phyloP scores from a whole-genome alignment of 768 basidiomycete species.

The Udeniomyces megalosporus region DNA sequence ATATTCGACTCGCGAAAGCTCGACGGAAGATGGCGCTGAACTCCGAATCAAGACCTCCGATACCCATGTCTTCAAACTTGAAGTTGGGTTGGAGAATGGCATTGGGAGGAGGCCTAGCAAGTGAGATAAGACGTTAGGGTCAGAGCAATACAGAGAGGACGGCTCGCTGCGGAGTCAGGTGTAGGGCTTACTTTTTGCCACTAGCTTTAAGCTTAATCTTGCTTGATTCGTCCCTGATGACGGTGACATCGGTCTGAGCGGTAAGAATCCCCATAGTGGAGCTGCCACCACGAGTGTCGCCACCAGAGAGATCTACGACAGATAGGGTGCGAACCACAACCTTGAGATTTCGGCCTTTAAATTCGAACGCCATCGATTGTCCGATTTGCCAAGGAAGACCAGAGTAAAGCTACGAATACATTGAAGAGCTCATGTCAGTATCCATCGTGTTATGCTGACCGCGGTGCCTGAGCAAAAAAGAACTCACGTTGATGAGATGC shows the following conservation, averaged over 20 bases:
- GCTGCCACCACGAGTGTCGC: conserved; percentile 26
- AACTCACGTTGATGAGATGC: conserved; percentile 41
- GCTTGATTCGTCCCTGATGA: conserved; percentile 68
- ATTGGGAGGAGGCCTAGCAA: conserved; percentile 72
- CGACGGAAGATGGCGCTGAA: conserved; percentile 95
- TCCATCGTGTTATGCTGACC: neutral
- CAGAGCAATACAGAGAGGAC: neutral
- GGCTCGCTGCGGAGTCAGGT: too few relatives aligned
- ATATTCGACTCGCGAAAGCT: conserved; percentile 96
- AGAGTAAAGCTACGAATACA: conserved; percentile 41
- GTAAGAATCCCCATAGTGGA: conserved; percentile 56
- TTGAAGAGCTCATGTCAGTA: neutral
- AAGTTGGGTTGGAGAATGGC: conserved; percentile 95
- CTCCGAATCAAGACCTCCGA: conserved; percentile 88
- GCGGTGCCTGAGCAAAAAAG: neutral
- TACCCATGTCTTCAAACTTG: conserved; percentile 99
- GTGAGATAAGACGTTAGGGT: neutral
- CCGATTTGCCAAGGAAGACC: conserved; percentile 53
- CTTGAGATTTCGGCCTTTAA: conserved; percentile 66
- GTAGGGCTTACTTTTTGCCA: conserved; percentile 64
- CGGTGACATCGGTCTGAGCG: conserved; percentile 78
- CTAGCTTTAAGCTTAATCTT: conserved; percentile 81
- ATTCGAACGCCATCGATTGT: conserved; percentile 69
- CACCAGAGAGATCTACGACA: conserved; percentile 40
- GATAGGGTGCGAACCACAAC: conserved; percentile 47